A percentile compares a stretch with the other conserved stretches of the same genome.
Evolutionary conservation across 2,329 filamentous ascomycete species (phyloP).

Genomic region (Laburnicola sp.): DNA sequence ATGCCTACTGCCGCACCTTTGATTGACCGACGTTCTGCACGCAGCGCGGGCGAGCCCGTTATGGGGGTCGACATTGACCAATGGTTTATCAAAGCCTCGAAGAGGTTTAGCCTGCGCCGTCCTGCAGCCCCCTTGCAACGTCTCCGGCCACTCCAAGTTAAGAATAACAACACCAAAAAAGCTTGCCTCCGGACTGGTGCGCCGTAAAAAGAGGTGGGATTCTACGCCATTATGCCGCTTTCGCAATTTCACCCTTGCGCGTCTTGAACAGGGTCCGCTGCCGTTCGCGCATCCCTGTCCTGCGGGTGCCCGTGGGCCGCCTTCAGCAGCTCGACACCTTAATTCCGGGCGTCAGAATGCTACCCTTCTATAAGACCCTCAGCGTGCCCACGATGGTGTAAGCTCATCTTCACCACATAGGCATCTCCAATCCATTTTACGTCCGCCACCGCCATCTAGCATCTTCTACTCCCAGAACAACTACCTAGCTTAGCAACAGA

Average conservation of each 20-base stretch:
- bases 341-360: conserved; percentile 26
- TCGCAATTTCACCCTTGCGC: conserved; percentile 23
- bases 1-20: conserved; percentile 19
- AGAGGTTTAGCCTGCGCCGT: conserved; percentile 29
- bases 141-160: conserved; percentile 34
- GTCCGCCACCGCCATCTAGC: conserved; percentile 7
- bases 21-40: conserved; percentile 28
- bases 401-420: conserved; percentile 32
- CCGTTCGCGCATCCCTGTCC: conserved; percentile 31
- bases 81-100: conserved; percentile 40
- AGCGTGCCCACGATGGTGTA: conserved; percentile 36
- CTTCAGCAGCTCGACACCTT: conserved; percentile 23
- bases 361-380: conserved; percentile 39
- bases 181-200: conserved; percentile 31
- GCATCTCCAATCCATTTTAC: conserved; percentile 19
- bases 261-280: conserved; percentile 23
- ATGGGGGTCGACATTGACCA: conserved; percentile 18
- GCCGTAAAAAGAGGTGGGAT: conserved; percentile 23
- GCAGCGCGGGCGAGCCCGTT: conserved; percentile 7
- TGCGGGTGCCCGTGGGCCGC: conserved; percentile 25
- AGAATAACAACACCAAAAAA: conserved; percentile 39
- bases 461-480: conserved; percentile 4
- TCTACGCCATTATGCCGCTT: conserved; percentile 23
- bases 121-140: conserved; percentile 30
- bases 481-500: conserved; percentile 7